phyloP scores from a whole-genome alignment of 306 rosid species.

The Prosopis cineraria region DNA sequence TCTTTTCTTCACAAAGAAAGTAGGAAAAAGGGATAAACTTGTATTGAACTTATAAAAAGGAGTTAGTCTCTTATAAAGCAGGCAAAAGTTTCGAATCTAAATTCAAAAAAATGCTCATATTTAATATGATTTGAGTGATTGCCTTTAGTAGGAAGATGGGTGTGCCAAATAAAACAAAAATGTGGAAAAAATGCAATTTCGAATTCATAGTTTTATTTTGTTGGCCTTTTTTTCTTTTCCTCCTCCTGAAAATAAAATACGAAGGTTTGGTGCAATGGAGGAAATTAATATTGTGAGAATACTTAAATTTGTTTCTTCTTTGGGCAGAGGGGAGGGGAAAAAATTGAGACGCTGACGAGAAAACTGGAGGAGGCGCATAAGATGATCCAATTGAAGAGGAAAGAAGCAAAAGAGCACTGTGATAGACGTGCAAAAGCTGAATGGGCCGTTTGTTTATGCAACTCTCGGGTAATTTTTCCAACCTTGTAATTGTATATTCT shows the following conservation, averaged over 20 bases:
- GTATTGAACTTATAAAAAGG: too few relatives aligned
- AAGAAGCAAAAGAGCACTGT: conserved; percentile 53
- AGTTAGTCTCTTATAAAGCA: too few relatives aligned
- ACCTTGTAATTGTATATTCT: too few relatives aligned
- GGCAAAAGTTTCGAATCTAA: too few relatives aligned
- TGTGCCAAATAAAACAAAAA: too few relatives aligned
- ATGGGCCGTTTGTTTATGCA: conserved; percentile 70
- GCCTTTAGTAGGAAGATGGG: too few relatives aligned
- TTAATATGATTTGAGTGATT: too few relatives aligned
- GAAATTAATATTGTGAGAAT: background rate
- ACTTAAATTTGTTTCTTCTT: background rate
- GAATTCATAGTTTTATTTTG: background rate
- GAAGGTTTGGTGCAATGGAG: background rate
- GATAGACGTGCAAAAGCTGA: conserved; percentile 67
- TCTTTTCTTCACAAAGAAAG: too few relatives aligned
- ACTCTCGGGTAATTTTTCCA: conserved; percentile 45
- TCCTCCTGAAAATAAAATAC: too few relatives aligned
- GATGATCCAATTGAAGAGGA: conserved; percentile 47
- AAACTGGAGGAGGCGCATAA: conserved; percentile 51
- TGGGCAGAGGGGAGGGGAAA: conserved; percentile 54
- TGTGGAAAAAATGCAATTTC: conserved; percentile 38
- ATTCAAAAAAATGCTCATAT: too few relatives aligned
- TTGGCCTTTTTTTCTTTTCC: background rate
- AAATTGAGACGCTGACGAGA: conserved; percentile 41
- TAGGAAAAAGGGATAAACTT: too few relatives aligned